Conservation (phyloP, 768 basidiomycete genomes). For the Chiua virens region DNA sequence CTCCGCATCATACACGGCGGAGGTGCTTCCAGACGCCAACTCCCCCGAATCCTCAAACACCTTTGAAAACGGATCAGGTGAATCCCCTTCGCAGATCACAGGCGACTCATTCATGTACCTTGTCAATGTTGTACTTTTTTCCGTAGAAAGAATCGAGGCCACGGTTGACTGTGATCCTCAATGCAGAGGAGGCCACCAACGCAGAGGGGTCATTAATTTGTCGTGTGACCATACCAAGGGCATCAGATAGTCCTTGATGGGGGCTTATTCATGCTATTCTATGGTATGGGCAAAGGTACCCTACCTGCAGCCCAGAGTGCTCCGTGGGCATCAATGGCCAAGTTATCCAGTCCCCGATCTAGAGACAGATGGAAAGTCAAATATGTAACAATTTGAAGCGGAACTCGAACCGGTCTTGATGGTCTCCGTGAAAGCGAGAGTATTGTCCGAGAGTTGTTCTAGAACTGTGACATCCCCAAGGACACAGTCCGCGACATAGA, state of each 20-base stretch:
- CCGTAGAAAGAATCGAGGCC: constrained; percentile 54
- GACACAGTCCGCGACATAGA: constrained; percentile 56
- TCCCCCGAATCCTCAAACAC: constrained; percentile 68
- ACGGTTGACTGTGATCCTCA: constrained; percentile 54
- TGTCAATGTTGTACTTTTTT: constrained; percentile 58
- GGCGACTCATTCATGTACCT: constrained; percentile 38
- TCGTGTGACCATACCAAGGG: constrained; percentile 32
- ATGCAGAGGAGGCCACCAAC: constrained; percentile 46
- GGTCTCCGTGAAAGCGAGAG: constrained; percentile 51
- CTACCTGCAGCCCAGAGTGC: constrained; percentile 63
- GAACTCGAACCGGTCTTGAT: constrained; percentile 50
- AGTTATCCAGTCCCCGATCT: constrained; percentile 61
- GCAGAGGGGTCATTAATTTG: constrained; percentile 45
- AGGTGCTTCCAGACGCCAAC: constrained; percentile 55
- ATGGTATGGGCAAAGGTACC: constrained; percentile 5
- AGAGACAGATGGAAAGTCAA: constrained; percentile 6
- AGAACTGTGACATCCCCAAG: constrained; percentile 50
- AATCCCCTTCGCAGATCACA: neutral
- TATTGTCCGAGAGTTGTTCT: constrained; percentile 58
- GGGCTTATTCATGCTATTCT: neutral
- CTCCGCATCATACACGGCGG: constrained; percentile 53
- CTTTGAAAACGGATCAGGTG: constrained; percentile 33
- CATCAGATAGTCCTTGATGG: constrained; percentile 43
- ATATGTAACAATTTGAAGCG: neutral
- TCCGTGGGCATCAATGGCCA: constrained; percentile 58